Evolutionary conservation across 116 monocot genomes (phyloP).

Genomic region (Phalaenopsis hybrid): DNA sequence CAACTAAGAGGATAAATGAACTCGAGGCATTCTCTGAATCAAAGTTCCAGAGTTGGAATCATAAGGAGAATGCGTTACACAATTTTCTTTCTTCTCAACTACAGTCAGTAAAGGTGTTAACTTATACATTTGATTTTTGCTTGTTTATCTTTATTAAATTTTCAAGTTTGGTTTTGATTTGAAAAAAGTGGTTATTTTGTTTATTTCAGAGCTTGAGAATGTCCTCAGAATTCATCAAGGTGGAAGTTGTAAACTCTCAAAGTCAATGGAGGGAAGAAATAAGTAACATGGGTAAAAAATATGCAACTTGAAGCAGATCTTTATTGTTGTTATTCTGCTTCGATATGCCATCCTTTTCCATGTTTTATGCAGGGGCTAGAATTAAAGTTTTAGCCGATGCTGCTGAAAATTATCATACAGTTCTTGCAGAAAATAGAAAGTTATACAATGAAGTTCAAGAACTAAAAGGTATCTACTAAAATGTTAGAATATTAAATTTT

Average conservation of each 20-base stretch:
- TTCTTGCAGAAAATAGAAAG: slow-evolving; percentile 79
- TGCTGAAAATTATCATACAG: slow-evolving; percentile 70
- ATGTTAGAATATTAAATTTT: not conserved
- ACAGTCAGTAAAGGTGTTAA: slow-evolving; percentile 54
- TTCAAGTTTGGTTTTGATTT: not conserved
- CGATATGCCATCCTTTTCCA: slow-evolving; percentile 1
- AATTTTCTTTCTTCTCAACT: slow-evolving; percentile 56
- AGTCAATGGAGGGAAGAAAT: slow-evolving; percentile 63
- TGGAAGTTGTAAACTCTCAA: slow-evolving; percentile 47
- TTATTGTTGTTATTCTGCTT: not conserved
- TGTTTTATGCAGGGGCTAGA: slow-evolving; percentile 37
- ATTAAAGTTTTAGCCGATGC: slow-evolving; percentile 65
- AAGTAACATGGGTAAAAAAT: slow-evolving; percentile 44
- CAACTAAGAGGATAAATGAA: slow-evolving; percentile 46
- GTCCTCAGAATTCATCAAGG: slow-evolving; percentile 54
- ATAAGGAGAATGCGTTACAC: slow-evolving; percentile 39
- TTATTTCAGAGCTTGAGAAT: slow-evolving; percentile 46
- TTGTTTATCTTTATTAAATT: slow-evolving; percentile 7
- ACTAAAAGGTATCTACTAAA: slow-evolving; percentile 58
- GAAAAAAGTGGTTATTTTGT: not conserved
- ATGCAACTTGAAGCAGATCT: not conserved
- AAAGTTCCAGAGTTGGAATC: slow-evolving; percentile 54
- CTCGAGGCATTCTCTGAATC: slow-evolving; percentile 47
- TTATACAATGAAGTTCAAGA: slow-evolving; percentile 87
- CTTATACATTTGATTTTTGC: slow-evolving; percentile 5